Percentiles rank a stretch among this genome's conserved stretches.
Conservation (phyloP, 345 rosid genomes). For the Gossypium turneri region DNA sequence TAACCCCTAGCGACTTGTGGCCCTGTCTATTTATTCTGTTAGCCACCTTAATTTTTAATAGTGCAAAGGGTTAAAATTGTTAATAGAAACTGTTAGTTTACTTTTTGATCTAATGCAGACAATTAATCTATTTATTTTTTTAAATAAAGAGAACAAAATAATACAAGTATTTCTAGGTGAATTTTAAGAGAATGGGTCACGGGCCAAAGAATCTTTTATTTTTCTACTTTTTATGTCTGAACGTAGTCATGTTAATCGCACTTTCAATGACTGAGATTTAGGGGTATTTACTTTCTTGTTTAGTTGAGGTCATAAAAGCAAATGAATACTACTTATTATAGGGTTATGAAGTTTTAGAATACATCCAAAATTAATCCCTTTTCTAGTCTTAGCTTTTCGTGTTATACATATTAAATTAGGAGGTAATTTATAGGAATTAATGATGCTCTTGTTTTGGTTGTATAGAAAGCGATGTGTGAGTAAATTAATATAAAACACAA, state of each 20-base stretch:
- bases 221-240: background rate
- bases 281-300: background rate
- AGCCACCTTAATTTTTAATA: too few relatives aligned
- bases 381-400: background rate
- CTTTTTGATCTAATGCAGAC: accelerated
- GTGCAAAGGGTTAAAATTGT: too few relatives aligned
- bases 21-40: too few relatives aligned
- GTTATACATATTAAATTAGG: background rate
- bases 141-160: too few relatives aligned
- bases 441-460: background rate
- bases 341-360: background rate
- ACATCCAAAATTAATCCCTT: background rate
- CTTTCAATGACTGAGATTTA: background rate
- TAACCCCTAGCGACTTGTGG: too few relatives aligned
- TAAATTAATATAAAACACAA: too few relatives aligned
- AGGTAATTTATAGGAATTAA: background rate
- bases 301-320: background rate
- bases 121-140: too few relatives aligned
- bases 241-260: conserved; percentile 10
- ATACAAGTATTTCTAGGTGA: too few relatives aligned
- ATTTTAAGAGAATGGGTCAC: conserved; percentile 8
- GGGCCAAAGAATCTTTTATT: conserved; percentile 23
- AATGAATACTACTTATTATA: background rate
- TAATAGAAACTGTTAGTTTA: too few relatives aligned
- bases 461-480: background rate